These are phyloP conservation scores for Colletotrichum tanaceti DNA, from an alignment of 2,329 filamentous ascomycete species.

Conservation along the genomic window DNA sequence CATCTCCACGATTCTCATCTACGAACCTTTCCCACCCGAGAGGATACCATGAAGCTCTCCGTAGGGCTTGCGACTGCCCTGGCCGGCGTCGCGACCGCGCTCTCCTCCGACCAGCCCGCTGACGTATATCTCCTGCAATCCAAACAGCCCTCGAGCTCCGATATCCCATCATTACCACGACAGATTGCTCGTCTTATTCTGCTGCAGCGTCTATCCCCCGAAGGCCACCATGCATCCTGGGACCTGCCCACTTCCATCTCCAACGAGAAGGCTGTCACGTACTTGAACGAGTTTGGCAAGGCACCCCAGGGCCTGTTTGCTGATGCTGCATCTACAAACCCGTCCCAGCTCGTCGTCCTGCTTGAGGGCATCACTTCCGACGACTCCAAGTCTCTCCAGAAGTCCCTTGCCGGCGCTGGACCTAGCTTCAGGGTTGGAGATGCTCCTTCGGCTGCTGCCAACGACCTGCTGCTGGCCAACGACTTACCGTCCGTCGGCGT, in stretches of 20 bases:
- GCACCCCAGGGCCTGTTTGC: conserved; percentile 63
- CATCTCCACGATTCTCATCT: conserved; percentile 16
- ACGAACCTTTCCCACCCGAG: conserved; percentile 12
- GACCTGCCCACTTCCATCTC: conserved; percentile 56
- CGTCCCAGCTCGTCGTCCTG: conserved; percentile 69
- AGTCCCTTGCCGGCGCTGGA: conserved; percentile 54
- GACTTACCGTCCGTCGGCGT: conserved; percentile 56
- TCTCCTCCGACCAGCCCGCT: conserved; percentile 53
- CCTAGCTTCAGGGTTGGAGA: conserved; percentile 63
- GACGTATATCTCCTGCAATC: conserved; percentile 65
- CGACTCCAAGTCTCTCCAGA: conserved; percentile 56
- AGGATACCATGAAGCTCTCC: conserved; percentile 57
- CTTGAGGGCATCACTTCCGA: conserved; percentile 66
- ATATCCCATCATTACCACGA: conserved; percentile 59
- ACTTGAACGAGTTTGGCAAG: conserved; percentile 72
- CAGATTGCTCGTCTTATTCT: conserved; percentile 69
- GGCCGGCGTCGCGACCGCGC: conserved; percentile 53
- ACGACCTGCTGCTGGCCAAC: conserved; percentile 55
- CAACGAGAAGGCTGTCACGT: conserved; percentile 62
- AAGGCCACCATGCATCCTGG: conserved; percentile 60
- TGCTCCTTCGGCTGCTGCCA: conserved; percentile 57
- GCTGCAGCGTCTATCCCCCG: conserved; percentile 65
- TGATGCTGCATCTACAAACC: conserved; percentile 47
- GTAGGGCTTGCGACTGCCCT: conserved; percentile 54
- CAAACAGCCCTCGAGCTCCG: conserved; percentile 47